Percentiles rank a stretch among this genome's conserved stretches.
Conservation (phyloP, 2,329 filamentous ascomycete genomes). For the Trichoderma sp. region DNA sequence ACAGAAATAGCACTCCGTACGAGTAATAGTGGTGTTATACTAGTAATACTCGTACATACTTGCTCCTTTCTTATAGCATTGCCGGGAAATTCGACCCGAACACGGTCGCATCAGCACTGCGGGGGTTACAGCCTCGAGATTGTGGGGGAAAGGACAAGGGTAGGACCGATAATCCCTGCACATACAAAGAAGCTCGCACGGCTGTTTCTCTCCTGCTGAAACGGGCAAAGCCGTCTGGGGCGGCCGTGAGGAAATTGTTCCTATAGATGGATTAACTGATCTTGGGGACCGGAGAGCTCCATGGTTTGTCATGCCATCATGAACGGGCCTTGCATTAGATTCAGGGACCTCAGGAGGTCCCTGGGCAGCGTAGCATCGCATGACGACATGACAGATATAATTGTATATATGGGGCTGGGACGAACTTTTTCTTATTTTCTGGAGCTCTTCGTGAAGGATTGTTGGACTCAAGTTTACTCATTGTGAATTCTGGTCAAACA, state of each 20-base stretch:
- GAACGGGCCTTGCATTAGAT: neutral
- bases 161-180: slow-evolving; percentile 18
- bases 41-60: neutral
- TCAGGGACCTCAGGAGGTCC: slow-evolving; percentile 1
- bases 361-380: slow-evolving; percentile 5
- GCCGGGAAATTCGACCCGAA: neutral
- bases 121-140: neutral
- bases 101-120: slow-evolving; percentile 8
- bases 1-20: neutral
- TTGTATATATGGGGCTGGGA: slow-evolving; percentile 5
- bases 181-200: neutral
- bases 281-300: neutral
- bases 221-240: slow-evolving; percentile 3
- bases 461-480: neutral
- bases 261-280: slow-evolving; percentile 20
- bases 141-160: slow-evolving; percentile 11
- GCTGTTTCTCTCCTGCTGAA: slow-evolving; percentile 2
- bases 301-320: neutral
- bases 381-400: neutral
- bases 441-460: neutral
- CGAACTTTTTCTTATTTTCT: neutral
- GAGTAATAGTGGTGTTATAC: neutral
- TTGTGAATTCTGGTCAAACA: neutral
- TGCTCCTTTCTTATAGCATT: neutral
- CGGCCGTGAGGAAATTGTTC: slow-evolving; percentile 1